Evolutionary conservation across 2,329 filamentous ascomycete genomes (phyloP).

Genomic region (Mycosphaerella sp.): DNA sequence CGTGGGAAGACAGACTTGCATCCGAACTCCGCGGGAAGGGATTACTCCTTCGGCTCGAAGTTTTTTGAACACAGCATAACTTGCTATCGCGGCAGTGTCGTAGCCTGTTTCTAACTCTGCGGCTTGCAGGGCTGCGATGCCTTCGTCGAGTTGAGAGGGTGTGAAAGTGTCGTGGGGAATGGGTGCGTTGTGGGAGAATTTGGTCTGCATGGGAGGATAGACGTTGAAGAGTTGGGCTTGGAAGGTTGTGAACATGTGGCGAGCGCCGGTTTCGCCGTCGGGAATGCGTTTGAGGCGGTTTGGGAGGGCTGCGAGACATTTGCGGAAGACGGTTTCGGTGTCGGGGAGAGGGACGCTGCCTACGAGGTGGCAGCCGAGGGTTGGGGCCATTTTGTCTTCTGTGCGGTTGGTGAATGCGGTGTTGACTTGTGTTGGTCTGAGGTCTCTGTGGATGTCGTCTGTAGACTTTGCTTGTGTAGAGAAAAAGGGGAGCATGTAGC

Average conservation of each 20-base stretch:
- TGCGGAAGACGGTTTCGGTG: conserved; percentile 33
- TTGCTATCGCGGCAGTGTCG: conserved; percentile 32
- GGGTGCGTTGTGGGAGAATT: conserved; percentile 23
- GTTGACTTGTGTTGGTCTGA: not conserved
- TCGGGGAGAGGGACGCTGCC: conserved; percentile 37
- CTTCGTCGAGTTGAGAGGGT: conserved; percentile 19
- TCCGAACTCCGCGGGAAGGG: conserved; percentile 25
- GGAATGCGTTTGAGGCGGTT: conserved; percentile 36
- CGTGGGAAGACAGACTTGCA: conserved; percentile 35
- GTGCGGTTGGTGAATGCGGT: not conserved
- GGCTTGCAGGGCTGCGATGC: conserved; percentile 18
- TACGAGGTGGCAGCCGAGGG: conserved; percentile 32
- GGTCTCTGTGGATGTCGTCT: not conserved
- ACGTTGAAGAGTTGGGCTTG: conserved; percentile 32
- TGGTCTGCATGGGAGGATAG: conserved; percentile 22
- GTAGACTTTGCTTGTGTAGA: not conserved
- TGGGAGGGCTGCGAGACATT: conserved; percentile 29
- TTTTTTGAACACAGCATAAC: conserved; percentile 31
- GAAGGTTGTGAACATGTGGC: conserved; percentile 34
- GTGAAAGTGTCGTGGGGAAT: conserved; percentile 21
- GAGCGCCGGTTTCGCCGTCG: conserved; percentile 39
- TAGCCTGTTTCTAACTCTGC: conserved; percentile 29
- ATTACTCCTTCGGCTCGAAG: conserved; percentile 32
- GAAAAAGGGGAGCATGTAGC: not conserved
- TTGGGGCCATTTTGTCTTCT: conserved; percentile 12